phyloP scores from a whole-genome alignment of 345 rosid genomes.

The Firmiana major region DNA sequence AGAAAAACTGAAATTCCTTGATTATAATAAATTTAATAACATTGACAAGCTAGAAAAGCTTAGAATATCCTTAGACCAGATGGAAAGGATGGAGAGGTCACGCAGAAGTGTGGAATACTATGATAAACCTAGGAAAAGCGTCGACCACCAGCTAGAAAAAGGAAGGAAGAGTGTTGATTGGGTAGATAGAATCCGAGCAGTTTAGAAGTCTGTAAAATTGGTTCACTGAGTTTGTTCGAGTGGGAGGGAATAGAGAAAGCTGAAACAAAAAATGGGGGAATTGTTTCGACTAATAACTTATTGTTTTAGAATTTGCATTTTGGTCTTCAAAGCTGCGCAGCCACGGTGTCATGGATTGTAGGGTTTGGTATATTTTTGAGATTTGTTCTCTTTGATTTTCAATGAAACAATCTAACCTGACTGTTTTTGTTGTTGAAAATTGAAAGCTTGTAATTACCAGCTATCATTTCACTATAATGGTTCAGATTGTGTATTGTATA shows the following conservation, averaged over 20 bases:
- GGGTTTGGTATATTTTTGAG: neutral
- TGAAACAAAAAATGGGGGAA: neutral
- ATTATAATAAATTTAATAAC: constrained; percentile 52
- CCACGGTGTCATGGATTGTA: neutral
- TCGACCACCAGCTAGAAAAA: constrained; percentile 57
- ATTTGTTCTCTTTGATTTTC: neutral
- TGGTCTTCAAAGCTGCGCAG: neutral
- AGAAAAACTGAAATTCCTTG: constrained; percentile 46
- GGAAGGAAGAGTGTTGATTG: constrained; percentile 84
- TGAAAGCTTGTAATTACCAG: neutral
- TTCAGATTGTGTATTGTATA: neutral
- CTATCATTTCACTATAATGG: neutral
- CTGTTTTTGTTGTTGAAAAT: neutral
- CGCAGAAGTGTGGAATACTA: constrained; percentile 82
- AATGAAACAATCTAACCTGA: neutral
- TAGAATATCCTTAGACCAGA: constrained; percentile 53
- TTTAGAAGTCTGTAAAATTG: neutral
- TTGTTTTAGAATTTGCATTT: neutral
- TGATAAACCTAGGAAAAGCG: constrained; percentile 61
- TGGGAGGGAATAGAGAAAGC: neutral
- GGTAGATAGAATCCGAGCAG: constrained; percentile 44
- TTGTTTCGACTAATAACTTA: neutral
- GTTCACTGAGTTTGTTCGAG: neutral
- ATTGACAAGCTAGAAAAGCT: constrained; percentile 54
- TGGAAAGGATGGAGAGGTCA: constrained; percentile 85